Evolutionary conservation across 2,329 filamentous ascomycete species (phyloP).

Genomic region (Penicillium sp.): DNA sequence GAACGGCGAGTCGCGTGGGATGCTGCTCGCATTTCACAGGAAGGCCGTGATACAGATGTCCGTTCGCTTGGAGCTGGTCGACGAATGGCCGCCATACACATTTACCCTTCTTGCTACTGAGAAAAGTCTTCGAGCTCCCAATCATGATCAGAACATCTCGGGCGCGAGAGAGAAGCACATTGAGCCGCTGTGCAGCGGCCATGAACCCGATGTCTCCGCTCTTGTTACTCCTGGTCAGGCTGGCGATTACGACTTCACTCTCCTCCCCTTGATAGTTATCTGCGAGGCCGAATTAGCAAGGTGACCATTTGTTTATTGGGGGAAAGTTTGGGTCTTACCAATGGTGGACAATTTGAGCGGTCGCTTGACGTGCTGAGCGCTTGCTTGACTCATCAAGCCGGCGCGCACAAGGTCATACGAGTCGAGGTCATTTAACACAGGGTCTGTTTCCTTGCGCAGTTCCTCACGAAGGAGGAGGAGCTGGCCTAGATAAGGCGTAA

Average conservation of each 20-base stretch:
- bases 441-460: conserved; percentile 64
- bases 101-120: conserved; percentile 53
- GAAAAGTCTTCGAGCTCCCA: conserved; percentile 66
- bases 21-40: conserved; percentile 67
- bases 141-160: conserved; percentile 70
- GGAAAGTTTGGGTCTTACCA: conserved; percentile 51
- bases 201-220: conserved; percentile 73
- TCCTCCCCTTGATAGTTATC: conserved; percentile 84
- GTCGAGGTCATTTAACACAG: conserved; percentile 71
- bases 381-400: conserved; percentile 63
- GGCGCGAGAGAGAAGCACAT: conserved; percentile 72
- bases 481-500: conserved; percentile 76
- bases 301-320: no score
- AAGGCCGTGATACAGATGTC: conserved; percentile 64
- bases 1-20: conserved; percentile 51
- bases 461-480: conserved; percentile 61
- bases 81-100: conserved; percentile 65
- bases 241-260: conserved; percentile 71
- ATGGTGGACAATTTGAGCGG: conserved; percentile 70
- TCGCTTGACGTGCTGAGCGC: conserved; percentile 57
- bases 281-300: conserved; percentile 58
- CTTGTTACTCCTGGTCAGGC: conserved; percentile 69
- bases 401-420: conserved; percentile 65
- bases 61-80: conserved; percentile 56
- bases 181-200: conserved; percentile 66